Conservation (phyloP, 495 filamentous ascomycete genomes). For the Venustampulla echinocandica region DNA sequence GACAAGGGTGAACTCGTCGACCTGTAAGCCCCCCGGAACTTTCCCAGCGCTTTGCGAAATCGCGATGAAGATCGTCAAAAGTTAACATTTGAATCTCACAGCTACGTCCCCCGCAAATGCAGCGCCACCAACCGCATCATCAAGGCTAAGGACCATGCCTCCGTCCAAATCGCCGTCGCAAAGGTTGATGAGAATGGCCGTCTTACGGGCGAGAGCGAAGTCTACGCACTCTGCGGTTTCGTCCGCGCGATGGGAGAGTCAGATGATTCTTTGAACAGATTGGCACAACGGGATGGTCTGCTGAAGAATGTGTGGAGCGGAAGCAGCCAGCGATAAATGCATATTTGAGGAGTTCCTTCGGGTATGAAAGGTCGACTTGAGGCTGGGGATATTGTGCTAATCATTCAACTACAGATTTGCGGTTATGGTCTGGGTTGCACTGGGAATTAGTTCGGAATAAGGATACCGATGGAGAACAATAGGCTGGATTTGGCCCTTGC, state of each 20-base stretch:
- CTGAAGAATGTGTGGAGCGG: slow-evolving; percentile 93
- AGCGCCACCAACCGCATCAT: slow-evolving; percentile 94
- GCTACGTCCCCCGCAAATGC: slow-evolving; percentile 99
- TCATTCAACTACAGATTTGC: slow-evolving; percentile 27
- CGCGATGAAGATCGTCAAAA: too few species aligned
- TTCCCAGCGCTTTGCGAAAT: slow-evolving; percentile 3
- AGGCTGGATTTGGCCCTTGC: slow-evolving; percentile 20
- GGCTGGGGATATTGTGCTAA: slow-evolving; percentile 25
- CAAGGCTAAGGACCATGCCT: slow-evolving; percentile 97
- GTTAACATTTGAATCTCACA: too few species aligned
- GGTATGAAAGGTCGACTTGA: slow-evolving; percentile 6
- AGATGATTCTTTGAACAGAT: slow-evolving; percentile 91
- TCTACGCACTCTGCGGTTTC: slow-evolving; percentile 96
- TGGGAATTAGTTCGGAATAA: slow-evolving; percentile 23
- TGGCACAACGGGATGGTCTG: slow-evolving; percentile 91
- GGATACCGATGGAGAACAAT: slow-evolving; percentile 10
- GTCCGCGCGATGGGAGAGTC: slow-evolving; percentile 95
- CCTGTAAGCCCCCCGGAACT: slow-evolving; percentile 55
- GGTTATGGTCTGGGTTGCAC: slow-evolving; percentile 28
- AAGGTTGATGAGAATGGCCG: slow-evolving; percentile 97
- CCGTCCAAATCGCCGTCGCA: slow-evolving; percentile 81
- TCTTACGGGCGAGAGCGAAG: slow-evolving; percentile 94
- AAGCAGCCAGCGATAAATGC: slow-evolving; percentile 62
- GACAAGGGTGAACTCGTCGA: slow-evolving; percentile 98
- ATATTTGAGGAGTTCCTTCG: slow-evolving; percentile 22